Evolutionary conservation across 192 early-diverging fungal genomes (phyloP), one percentile per base, ranked within the genome.

Genomic region (Allomyces javanicus): DNA sequence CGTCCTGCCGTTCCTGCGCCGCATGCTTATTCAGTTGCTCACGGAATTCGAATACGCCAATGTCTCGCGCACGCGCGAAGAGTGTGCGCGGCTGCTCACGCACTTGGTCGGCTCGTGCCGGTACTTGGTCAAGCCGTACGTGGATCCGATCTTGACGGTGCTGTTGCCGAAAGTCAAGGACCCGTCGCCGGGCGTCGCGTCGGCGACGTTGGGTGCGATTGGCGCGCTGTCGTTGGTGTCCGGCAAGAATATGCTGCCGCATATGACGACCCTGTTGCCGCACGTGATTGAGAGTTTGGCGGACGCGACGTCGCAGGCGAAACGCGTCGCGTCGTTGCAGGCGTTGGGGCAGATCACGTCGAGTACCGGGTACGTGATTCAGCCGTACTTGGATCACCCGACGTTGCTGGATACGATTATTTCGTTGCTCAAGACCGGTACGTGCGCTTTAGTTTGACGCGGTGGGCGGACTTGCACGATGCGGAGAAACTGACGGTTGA

Each of bases 11-110:
- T 88, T 86, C 0, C 76, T 97, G 24, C 79, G 90, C 33, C 89
- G 93, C 67, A 84, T 87, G 0, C 69, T 96, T 14, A 87, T 91
- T 66, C 87, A 92, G 70, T 75, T 97, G 2, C 73, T 97, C 63
- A 90, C 89, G 5, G 92, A 96, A 72, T 74, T 97, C n/a, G 91
- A 97, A 72, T 93, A 89, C 72, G 88, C 93, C 10, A 75, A 76
- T 17, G 79, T 84, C 11, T 86, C 71, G 63, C 73, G 65, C 44
- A 70, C 70, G 44, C 58, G 65, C 17, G 71, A 72, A n/a, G 74
- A 75, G 63, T 73, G 73, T 65, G 89, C 90, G 10, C 80, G 85
- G 61, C 68, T 94, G 19, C 74, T 97, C 26, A 81, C 83, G 43
- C 77, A 88, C 45, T 71, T 96, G 33, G 86, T 93, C 19, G 72